Evolutionary conservation across 2,329 filamentous ascomycete species (phyloP).

Genomic region (Aspergillus ochraceoroseus): DNA sequence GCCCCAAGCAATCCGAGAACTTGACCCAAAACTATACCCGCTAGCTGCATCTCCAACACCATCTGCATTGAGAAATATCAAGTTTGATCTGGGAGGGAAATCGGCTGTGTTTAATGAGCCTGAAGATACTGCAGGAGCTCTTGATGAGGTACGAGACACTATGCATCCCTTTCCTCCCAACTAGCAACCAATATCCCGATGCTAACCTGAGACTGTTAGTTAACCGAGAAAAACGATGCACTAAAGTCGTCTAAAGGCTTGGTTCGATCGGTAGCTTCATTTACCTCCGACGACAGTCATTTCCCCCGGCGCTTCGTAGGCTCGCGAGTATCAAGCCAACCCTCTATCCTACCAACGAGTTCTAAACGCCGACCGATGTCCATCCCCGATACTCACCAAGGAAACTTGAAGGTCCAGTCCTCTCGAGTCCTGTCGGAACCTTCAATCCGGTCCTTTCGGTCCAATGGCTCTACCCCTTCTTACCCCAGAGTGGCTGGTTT

Average conservation of each 20-base stretch:
- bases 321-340: constrained; percentile 24
- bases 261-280: constrained; percentile 44
- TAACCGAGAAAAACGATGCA: constrained; percentile 43
- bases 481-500: constrained; percentile 34
- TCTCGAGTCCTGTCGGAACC: constrained; percentile 45
- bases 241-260: constrained; percentile 47
- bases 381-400: constrained; percentile 51
- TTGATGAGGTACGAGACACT: constrained; percentile 49
- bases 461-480: constrained; percentile 26
- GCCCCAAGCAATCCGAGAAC: constrained; percentile 62
- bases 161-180: not conserved
- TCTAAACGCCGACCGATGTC: constrained; percentile 50
- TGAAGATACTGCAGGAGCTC: constrained; percentile 51
- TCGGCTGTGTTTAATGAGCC: constrained; percentile 60
- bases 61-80: constrained; percentile 68
- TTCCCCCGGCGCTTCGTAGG: constrained; percentile 25
- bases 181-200: not conserved
- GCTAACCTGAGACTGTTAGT: constrained; percentile 30
- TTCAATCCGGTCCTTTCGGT: constrained; percentile 46
- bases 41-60: constrained; percentile 79
- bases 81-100: constrained; percentile 63
- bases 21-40: constrained; percentile 87
- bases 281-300: constrained; percentile 38
- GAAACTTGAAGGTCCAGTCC: constrained; percentile 33
- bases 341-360: constrained; percentile 23